Evolutionary conservation across 2,329 filamentous ascomycete genomes (phyloP).

Genomic region (Monosporascus sp.): DNA sequence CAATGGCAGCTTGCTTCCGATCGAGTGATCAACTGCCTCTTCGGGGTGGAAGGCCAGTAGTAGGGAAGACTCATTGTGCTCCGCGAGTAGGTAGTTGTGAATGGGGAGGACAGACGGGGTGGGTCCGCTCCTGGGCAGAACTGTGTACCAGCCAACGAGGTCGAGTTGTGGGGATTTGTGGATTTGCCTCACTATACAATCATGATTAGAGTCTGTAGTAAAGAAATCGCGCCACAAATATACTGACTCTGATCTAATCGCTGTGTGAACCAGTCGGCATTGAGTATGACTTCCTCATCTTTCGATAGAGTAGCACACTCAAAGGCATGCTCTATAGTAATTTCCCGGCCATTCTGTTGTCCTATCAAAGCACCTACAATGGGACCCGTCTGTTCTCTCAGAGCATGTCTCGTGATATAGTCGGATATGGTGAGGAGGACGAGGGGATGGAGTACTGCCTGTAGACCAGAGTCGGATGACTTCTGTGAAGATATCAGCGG

Average conservation of each 20-base stretch:
- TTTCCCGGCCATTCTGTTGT: conserved; percentile 82
- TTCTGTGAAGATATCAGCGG: conserved; percentile 61
- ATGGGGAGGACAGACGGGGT: conserved; percentile 62
- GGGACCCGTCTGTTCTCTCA: conserved; percentile 69
- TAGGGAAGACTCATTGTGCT: conserved; percentile 79
- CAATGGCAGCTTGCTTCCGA: conserved; percentile 77
- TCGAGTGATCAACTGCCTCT: conserved; percentile 45
- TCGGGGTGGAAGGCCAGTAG: conserved; percentile 81
- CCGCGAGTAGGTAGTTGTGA: conserved; percentile 68
- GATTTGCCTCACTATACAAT: conserved; percentile 70
- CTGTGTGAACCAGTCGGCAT: conserved; percentile 66
- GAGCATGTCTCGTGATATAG: conserved; percentile 85
- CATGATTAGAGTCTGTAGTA: conserved; percentile 6
- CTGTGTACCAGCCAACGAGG: conserved; percentile 88
- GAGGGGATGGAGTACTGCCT: conserved; percentile 83
- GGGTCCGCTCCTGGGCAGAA: conserved; percentile 69
- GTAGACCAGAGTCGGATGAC: conserved; percentile 67
- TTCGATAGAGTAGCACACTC: conserved; percentile 60
- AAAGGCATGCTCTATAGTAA: conserved; percentile 90
- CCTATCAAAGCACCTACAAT: conserved; percentile 85
- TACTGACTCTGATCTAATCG: conserved; percentile 78
- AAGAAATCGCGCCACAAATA: not conserved
- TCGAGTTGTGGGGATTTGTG: conserved; percentile 79
- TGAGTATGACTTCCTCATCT: conserved; percentile 56
- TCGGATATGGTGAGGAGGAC: conserved; percentile 96